Percentiles rank a stretch among this genome's conserved stretches.
Conservation (phyloP, 768 basidiomycete genomes). For the Leccinum sublutescens region DNA sequence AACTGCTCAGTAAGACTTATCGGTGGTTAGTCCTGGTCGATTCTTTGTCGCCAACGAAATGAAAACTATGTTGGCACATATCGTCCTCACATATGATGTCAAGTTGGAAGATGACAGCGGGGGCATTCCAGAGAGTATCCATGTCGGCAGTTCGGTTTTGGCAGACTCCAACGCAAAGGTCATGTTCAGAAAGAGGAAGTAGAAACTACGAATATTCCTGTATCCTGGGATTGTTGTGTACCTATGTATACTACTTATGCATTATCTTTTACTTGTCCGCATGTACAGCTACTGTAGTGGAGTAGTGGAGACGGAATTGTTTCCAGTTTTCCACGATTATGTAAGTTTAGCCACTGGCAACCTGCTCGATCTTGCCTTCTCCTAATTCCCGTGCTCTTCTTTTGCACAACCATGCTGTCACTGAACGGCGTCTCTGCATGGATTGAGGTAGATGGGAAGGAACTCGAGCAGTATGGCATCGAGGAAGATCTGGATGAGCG, state of each 20-base stretch:
- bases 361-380: not conserved
- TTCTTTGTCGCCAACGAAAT: slow-evolving; percentile 43
- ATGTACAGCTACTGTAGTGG: too few relatives aligned
- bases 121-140: not conserved
- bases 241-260: too few relatives aligned
- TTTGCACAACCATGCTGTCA: slow-evolving; percentile 21
- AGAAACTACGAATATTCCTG: not conserved
- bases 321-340: not conserved
- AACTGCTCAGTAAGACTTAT: not conserved
- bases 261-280: not conserved
- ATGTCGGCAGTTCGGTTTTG: not conserved
- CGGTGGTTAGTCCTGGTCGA: slow-evolving; percentile 19
- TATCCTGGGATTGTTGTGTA: not conserved
- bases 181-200: slow-evolving; percentile 3
- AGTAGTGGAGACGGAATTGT: not conserved
- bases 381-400: not conserved
- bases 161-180: not conserved
- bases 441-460: slow-evolving; percentile 28
- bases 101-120: not conserved
- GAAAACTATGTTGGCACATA: slow-evolving; percentile 45
- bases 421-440: slow-evolving; percentile 23
- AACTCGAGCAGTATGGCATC: slow-evolving; percentile 27
- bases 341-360: not conserved
- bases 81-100: slow-evolving; percentile 31
- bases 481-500: slow-evolving; percentile 14